Base-by-base conservation (phyloP, 2,329 filamentous ascomycete species). In the Calonectria pteridis region DNA sequence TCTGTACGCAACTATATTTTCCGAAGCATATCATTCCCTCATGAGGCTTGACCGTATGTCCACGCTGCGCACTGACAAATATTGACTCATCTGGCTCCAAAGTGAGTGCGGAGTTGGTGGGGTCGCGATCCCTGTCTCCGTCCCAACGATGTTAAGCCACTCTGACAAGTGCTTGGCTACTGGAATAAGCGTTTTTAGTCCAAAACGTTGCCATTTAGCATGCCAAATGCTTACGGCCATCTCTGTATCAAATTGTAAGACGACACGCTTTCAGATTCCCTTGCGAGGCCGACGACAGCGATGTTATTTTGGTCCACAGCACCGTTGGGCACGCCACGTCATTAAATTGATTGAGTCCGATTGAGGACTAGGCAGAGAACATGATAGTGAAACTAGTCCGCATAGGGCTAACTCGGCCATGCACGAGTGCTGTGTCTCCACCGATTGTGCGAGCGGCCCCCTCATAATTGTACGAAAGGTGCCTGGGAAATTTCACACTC, bases 401-500 rank as follows among this genome's bases (percentile, higher is more conserved):
- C 13, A 62, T 40, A 29, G 33, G 55, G 55, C 55, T 62, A 62
- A 35, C 23, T 13, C 23, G 33, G 10, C 35, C 33, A 26, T 40
- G 55, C 55, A 62, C 29, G 55, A 62, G 55, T 28, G 37, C 26
- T 40, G 33, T 4, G 26, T 62, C 55, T 23, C 55, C 55, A 62
- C 55, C n/a, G 55, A 28, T 40, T 40, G 55, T 40, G 23, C 13
- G 23, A 40, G 33, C 55, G 33, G 33, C 55, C 55, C 55, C 55
- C 55, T 62, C 55, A 62, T 62, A 62, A 62, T 55, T 55, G 33
- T 62, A 59, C 55, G 35, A n/a, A 62, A 26, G 55, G 13, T 13
- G n/a, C 14, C 35, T 37, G 28, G n/a, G 55, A 62, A 40, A 62
- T 62, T 62, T 62, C 55, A 35, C 55, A 40, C n/a, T n/a, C 55